These are phyloP conservation scores for Pythium sukuiense DNA, from an alignment of 352 stramenopile genomes.

Conservation along the genomic window DNA sequence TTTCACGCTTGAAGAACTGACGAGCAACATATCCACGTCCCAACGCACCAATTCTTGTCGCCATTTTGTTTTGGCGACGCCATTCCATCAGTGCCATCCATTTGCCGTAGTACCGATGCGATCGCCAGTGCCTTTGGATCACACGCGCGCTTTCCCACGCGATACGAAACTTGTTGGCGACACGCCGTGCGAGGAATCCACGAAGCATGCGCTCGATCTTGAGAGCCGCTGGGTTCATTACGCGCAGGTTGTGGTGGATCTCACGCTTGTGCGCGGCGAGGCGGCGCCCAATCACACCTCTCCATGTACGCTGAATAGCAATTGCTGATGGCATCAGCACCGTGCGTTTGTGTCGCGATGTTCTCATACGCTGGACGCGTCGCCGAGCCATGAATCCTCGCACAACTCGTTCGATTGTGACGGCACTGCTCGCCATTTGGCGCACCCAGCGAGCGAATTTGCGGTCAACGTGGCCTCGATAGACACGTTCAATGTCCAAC, in stretches of 20 bases:
- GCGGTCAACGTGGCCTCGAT: constrained; percentile 47
- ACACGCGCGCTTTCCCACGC: constrained; percentile 32
- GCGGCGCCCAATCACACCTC: constrained; percentile 41
- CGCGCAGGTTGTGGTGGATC: constrained; percentile 28
- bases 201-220: constrained; percentile 51
- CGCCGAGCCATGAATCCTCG: constrained; percentile 59
- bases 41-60: constrained; percentile 59
- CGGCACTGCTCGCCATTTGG: constrained; percentile 41
- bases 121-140: constrained; percentile 61
- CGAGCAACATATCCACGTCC: constrained; percentile 58
- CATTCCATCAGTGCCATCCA: constrained; percentile 55
- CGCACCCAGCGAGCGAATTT: constrained; percentile 44
- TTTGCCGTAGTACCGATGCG: constrained; percentile 40
- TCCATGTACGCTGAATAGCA: constrained; percentile 58
- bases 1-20: constrained; percentile 55
- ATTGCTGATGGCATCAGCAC: constrained; percentile 47
- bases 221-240: constrained; percentile 54
- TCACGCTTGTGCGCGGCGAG: constrained; percentile 33
- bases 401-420: constrained; percentile 50
- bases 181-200: constrained; percentile 52
- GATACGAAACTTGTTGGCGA: constrained; percentile 33
- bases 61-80: constrained; percentile 53
- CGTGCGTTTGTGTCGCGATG: constrained; percentile 39
- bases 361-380: constrained; percentile 41
- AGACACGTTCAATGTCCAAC: constrained; percentile 51